Evolutionary conservation across 768 basidiomycete species (phyloP), one percentile per base, ranked within the genome.

Genomic region (Pulveroboletus sp.): DNA sequence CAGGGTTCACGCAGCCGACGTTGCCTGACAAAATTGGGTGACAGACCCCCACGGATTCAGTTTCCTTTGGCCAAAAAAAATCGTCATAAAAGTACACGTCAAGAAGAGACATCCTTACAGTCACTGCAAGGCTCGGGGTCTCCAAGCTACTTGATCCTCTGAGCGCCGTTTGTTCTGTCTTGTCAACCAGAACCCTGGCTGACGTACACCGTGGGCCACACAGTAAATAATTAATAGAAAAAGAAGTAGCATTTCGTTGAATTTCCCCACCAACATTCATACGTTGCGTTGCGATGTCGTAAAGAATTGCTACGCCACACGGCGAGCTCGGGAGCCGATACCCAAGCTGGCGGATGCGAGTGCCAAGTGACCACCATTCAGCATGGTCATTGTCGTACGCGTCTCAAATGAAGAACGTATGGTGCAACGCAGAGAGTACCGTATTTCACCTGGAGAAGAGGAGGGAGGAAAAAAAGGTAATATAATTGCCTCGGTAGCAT

Each of bases 1-100:
- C 44, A 39, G 41, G 6, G 39, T 31, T 41, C 39, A 42, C 49
- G 45, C 57, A 67, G 56, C 59, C 62, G 60, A 62, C 5, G 52
- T 54, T 55, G 49, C 56, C 50, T 55, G 57, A 43, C 46, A 52
- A 52, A 55, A 57, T 33, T 14, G 14, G 32, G 32, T 33, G 27
- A 28, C 27, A 28, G 27, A 8, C 37, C 47, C 47, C 48, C 50
- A 32, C 49, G 37, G 15, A 30, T 46, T 42, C 14, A 41, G 42
- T 21, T 4, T 8, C 11, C 35, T 21, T 8, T 21, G 33, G 17
- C 27, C 8, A 28, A 6, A 28, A 28, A 3, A 21, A 2, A 28
- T 27, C 2, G 8, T 21, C 24, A 10, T 5, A 9, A 2, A 30
- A 21, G 21, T 30, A 37, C 36, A 24, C 42, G 15, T 15, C n/a